Conservation (phyloP, 208 protist species). For the Trypanosomatidae sp. region DNA sequence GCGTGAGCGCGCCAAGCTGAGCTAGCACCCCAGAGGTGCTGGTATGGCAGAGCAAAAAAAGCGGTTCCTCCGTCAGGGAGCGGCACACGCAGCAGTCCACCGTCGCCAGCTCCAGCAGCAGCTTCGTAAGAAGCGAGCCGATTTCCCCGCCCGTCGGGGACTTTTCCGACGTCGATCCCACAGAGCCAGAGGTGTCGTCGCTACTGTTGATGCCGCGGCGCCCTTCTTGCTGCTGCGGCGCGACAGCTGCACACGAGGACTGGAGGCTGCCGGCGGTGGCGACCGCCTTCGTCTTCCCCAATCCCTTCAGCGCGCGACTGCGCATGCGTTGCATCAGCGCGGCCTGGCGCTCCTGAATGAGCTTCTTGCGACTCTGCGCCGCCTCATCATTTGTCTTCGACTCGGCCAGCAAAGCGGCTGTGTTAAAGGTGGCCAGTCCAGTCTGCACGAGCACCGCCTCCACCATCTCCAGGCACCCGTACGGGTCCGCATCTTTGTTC, state of each 20-base stretch:
- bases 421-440: slow-evolving; percentile 35
- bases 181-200: neutral
- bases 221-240: neutral
- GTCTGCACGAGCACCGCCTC: slow-evolving; percentile 43
- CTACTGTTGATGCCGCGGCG: neutral
- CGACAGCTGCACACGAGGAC: neutral
- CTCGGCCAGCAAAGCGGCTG: slow-evolving; percentile 13
- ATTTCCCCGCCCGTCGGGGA: neutral
- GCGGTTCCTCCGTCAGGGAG: slow-evolving; percentile 33
- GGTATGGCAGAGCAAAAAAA: slow-evolving; percentile 63
- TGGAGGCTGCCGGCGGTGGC: neutral
- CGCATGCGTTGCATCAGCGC: slow-evolving; percentile 66
- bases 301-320: slow-evolving; percentile 31
- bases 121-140: slow-evolving; percentile 33
- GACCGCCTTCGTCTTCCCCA: neutral
- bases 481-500: slow-evolving; percentile 40
- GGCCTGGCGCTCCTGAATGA: slow-evolving; percentile 66
- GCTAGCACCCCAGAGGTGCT: slow-evolving; percentile 47
- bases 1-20: slow-evolving; percentile 16
- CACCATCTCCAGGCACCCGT: slow-evolving; percentile 53
- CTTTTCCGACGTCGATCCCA: neutral
- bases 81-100: slow-evolving; percentile 78
- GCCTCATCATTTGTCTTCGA: slow-evolving; percentile 24
- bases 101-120: slow-evolving; percentile 50
- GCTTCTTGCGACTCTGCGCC: slow-evolving; percentile 38